A percentile compares a stretch with the other conserved stretches of the same genome.
phyloP scores from a whole-genome alignment of 2,329 filamentous ascomycete genomes.

The Beauveria australis region DNA sequence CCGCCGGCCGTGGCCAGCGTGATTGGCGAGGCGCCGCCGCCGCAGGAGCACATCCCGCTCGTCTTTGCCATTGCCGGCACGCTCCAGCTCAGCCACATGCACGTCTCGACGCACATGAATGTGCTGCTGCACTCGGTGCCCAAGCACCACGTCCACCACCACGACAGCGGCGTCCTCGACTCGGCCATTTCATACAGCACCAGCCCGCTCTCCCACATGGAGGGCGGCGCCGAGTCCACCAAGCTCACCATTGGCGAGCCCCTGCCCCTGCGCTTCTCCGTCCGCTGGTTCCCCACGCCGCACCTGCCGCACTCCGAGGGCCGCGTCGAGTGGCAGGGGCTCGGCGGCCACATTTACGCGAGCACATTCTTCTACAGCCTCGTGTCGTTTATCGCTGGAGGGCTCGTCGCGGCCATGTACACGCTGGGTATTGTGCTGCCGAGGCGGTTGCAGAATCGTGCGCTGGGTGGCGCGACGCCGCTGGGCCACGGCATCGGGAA shows the following conservation, averaged over 20 bases:
- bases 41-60: constrained; percentile 66
- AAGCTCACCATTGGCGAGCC: constrained; percentile 83
- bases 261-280: constrained; percentile 67
- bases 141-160: constrained; percentile 54
- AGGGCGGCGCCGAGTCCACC: constrained; percentile 42
- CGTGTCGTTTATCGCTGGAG: constrained; percentile 49
- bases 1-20: constrained; percentile 52
- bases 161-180: constrained; percentile 71
- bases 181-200: constrained; percentile 83
- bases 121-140: constrained; percentile 68
- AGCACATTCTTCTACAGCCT: constrained; percentile 56
- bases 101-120: constrained; percentile 84
- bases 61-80: constrained; percentile 86
- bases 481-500: constrained; percentile 47
- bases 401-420: constrained; percentile 46
- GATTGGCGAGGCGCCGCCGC: constrained; percentile 40
- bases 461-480: constrained; percentile 49
- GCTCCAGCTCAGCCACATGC: constrained; percentile 79
- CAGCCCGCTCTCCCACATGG: constrained; percentile 56
- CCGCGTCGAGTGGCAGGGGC: constrained; percentile 55
- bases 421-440: constrained; percentile 54
- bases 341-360: constrained; percentile 56
- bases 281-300: constrained; percentile 79
- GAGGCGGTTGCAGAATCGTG: constrained; percentile 38
- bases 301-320: constrained; percentile 60